These are phyloP conservation scores for Globisporangium acanthophoron DNA, from an alignment of 352 stramenopile genomes.

Conservation along the genomic window DNA sequence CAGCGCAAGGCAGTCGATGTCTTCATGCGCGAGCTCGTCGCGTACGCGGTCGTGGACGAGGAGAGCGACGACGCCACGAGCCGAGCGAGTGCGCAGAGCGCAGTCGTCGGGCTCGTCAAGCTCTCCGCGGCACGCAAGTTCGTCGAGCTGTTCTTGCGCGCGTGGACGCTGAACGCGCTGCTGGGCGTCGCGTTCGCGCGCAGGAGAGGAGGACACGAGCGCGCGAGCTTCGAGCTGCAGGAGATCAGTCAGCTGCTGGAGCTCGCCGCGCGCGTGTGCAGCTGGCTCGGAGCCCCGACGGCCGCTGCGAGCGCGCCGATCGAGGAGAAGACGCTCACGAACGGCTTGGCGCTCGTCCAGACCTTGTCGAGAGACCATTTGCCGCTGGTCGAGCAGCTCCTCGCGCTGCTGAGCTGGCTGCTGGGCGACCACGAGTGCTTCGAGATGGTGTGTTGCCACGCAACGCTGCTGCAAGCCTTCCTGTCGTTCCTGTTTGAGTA, in stretches of 20 bases:
- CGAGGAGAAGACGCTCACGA: slow-evolving; percentile 19
- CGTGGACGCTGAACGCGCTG: slow-evolving; percentile 44
- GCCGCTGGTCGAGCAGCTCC: slow-evolving; percentile 22
- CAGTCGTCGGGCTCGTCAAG: slow-evolving; percentile 31
- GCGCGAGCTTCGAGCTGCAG: slow-evolving; percentile 14
- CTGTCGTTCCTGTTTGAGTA: slow-evolving; percentile 6
- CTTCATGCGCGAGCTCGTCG: slow-evolving; percentile 46
- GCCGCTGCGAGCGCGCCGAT: neutral
- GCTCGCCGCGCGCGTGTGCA: slow-evolving; percentile 14
- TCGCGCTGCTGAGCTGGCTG: slow-evolving; percentile 30
- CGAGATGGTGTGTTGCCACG: slow-evolving; percentile 20
- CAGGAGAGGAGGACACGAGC: slow-evolving; percentile 28
- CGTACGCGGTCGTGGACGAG: slow-evolving; percentile 10
- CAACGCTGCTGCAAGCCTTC: slow-evolving; percentile 21
- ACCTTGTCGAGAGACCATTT: slow-evolving; percentile 8
- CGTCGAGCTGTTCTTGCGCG: slow-evolving; percentile 39
- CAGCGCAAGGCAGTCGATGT: slow-evolving; percentile 41
- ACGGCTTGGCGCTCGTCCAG: slow-evolving; percentile 21
- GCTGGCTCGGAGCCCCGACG: slow-evolving; percentile 4
- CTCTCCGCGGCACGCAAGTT: slow-evolving; percentile 36
- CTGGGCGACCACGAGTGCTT: slow-evolving; percentile 18
- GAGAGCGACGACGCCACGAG: slow-evolving; percentile 10
- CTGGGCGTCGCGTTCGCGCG: slow-evolving; percentile 34
- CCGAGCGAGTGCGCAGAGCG: slow-evolving; percentile 17
- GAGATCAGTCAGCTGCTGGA: slow-evolving; percentile 37